phyloP scores from a whole-genome alignment of 2,329 filamentous ascomycete species.

The Magnaporthiopsis incrustans region DNA sequence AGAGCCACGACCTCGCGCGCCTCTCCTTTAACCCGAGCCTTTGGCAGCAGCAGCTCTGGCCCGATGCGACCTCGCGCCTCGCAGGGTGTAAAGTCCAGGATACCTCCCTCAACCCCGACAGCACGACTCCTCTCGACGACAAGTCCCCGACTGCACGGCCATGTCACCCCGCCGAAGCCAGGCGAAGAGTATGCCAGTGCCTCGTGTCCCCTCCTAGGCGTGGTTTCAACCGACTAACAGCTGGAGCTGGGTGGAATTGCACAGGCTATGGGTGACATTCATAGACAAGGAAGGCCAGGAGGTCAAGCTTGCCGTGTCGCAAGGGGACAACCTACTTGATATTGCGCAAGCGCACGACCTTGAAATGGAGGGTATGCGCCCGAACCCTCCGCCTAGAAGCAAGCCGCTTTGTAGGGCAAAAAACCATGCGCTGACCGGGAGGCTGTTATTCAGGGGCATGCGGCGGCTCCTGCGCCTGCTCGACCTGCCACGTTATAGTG shows the following conservation, averaged over 20 bases:
- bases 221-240: neutral
- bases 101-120: neutral
- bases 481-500: slow-evolving; percentile 87
- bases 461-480: slow-evolving; percentile 88
- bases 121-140: slow-evolving; percentile 55
- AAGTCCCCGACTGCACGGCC: slow-evolving; percentile 57
- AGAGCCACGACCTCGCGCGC: neutral
- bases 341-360: slow-evolving; percentile 91
- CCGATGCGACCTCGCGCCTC: neutral
- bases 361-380: slow-evolving; percentile 75
- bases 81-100: neutral
- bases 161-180: slow-evolving; percentile 74
- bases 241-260: neutral
- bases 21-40: neutral
- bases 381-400: too few relatives aligned
- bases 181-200: slow-evolving; percentile 67
- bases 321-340: slow-evolving; percentile 89
- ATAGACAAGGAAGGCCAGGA: slow-evolving; percentile 80
- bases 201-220: too few relatives aligned
- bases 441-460: slow-evolving; percentile 47
- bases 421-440: too few relatives aligned
- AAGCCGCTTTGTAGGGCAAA: too few relatives aligned
- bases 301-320: slow-evolving; percentile 69
- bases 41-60: neutral
- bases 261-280: slow-evolving; percentile 80